A percentile compares a stretch with the other conserved stretches of the same genome.
Conservation (phyloP, 495 filamentous ascomycete genomes). For the Penicillium argentinense region DNA sequence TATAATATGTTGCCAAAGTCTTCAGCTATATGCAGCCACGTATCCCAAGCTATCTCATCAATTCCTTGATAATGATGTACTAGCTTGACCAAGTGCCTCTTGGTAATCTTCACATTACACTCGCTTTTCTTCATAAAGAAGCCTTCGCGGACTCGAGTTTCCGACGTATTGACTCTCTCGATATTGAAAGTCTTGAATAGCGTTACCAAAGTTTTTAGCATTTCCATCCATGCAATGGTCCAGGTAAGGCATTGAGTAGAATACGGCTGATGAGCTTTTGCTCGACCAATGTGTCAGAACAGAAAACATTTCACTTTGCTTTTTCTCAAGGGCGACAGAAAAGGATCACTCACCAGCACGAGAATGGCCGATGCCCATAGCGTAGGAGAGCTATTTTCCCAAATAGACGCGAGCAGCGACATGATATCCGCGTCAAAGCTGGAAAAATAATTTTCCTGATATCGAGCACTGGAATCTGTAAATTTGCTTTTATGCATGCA, state of each 20-base stretch:
- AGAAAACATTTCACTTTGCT: no score
- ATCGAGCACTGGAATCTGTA: no score
- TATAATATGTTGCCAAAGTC: no score
- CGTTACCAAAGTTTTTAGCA: conserved; percentile 2
- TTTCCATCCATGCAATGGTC: conserved; percentile 13
- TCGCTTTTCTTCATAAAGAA: conserved; percentile 9
- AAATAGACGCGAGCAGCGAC: not conserved
- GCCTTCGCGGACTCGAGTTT: conserved; percentile 1
- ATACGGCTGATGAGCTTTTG: no score
- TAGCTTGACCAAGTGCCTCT: not conserved
- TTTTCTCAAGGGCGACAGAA: no score
- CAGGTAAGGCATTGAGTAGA: no score
- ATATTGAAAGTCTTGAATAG: conserved; percentile 1
- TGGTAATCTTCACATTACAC: not conserved
- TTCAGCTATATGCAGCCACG: not conserved
- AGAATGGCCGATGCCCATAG: not conserved
- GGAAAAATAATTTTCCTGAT: no score
- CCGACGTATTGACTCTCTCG: not conserved
- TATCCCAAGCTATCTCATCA: no score
- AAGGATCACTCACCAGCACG: not conserved
- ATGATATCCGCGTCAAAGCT: no score
- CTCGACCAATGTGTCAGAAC: no score
- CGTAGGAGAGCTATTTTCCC: not conserved
- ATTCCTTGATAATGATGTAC: not conserved
- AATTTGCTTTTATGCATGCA: not conserved